These are phyloP conservation scores for Alternaria viburni DNA, from an alignment of 2,329 filamentous ascomycete species.

Conservation along the genomic window DNA sequence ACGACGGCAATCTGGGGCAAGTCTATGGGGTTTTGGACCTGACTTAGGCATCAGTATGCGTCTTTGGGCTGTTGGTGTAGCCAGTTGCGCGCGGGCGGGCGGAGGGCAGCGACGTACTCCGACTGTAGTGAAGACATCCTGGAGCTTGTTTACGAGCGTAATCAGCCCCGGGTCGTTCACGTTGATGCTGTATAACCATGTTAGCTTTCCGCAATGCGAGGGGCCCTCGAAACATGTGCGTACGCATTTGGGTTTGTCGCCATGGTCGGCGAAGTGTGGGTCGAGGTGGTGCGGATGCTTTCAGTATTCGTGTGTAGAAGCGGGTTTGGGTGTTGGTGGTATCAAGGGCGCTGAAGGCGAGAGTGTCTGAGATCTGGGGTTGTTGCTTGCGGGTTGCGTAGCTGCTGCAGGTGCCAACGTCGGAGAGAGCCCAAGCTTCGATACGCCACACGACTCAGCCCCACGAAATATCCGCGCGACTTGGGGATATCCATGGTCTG, in stretches of 20 bases:
- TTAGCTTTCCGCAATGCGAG: constrained; percentile 35
- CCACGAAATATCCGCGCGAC: constrained; percentile 3
- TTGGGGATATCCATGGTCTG: not conserved
- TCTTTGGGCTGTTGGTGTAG: constrained; percentile 11
- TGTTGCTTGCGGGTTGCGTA: constrained; percentile 27
- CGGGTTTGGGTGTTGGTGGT: constrained; percentile 16
- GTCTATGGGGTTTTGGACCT: constrained; percentile 99
- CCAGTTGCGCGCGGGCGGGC: not conserved
- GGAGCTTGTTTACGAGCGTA: constrained; percentile 95
- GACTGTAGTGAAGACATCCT: constrained; percentile 98
- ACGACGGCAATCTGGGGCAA: constrained; percentile 97
- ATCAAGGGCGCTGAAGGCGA: constrained; percentile 21
- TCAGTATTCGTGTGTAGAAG: not conserved
- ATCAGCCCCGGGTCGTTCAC: constrained; percentile 74
- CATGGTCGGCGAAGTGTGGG: constrained; percentile 40
- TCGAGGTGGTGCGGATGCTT: constrained; percentile 7
- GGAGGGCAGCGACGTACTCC: constrained; percentile 64
- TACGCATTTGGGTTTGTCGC: constrained; percentile 52
- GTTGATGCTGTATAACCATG: constrained; percentile 63
- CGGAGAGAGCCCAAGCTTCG: constrained; percentile 19
- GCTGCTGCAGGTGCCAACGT: constrained; percentile 22
- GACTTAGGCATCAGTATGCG: constrained; percentile 40
- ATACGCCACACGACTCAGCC: constrained; percentile 14
- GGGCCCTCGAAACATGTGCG: constrained; percentile 28
- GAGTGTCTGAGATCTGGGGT: constrained; percentile 25